Conservation (phyloP, 495 filamentous ascomycete genomes). For the Hypoxylon crocopeplum region DNA sequence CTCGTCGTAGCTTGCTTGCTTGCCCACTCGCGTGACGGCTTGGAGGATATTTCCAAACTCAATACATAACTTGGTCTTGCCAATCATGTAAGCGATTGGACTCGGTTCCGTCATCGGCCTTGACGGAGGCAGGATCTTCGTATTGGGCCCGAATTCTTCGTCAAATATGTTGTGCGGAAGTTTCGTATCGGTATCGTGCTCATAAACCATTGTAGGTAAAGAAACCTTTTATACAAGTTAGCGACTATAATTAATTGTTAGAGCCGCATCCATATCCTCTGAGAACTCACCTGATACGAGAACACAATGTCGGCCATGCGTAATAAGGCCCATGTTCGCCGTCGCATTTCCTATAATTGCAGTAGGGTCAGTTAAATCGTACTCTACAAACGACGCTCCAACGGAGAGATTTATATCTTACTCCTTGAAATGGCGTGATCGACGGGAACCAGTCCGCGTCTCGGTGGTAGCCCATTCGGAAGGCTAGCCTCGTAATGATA, state of each 20-base stretch:
- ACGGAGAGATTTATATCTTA: constrained; percentile 16
- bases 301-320: constrained; percentile 82
- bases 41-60: constrained; percentile 61
- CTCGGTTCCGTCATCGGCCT: constrained; percentile 80
- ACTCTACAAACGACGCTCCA: not conserved
- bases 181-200: constrained; percentile 82
- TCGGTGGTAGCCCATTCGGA: constrained; percentile 95
- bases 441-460: constrained; percentile 84
- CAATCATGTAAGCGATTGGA: constrained; percentile 86
- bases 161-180: constrained; percentile 91
- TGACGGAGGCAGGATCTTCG: constrained; percentile 75
- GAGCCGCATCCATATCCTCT: not conserved
- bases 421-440: constrained; percentile 82
- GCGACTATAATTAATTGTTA: constrained; percentile 3
- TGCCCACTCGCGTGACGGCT: constrained; percentile 56
- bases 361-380: constrained; percentile 8
- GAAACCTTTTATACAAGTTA: constrained; percentile 58
- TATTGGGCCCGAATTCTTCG: constrained; percentile 86
- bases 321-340: constrained; percentile 87
- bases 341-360: constrained; percentile 73
- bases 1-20: constrained; percentile 74
- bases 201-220: constrained; percentile 86
- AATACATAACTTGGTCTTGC: constrained; percentile 71
- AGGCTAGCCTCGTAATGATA: constrained; percentile 82
- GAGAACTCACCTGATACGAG: constrained; percentile 71